Base-by-base conservation (phyloP, 139 green algal genomes). In the Pycnococcus provasolii region DNA sequence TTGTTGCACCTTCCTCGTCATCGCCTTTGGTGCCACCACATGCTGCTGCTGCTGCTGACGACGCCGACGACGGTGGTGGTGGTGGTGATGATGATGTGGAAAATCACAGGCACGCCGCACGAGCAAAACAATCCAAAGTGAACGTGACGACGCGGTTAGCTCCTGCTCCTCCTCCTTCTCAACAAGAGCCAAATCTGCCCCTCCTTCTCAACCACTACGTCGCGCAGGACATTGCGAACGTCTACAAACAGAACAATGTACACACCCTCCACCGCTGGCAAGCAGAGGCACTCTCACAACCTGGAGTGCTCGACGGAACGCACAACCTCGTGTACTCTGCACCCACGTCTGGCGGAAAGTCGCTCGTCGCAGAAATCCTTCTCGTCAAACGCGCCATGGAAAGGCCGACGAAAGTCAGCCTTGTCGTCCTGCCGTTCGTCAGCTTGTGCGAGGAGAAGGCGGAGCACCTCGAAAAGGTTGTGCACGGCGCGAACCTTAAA, bases 261-360 rank as follows among this genome's bases (percentile, higher is more conserved):
- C 26, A 26, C 26, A 26, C 26, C 26, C 40, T 63, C 9, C 57
- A 75, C 47, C 40, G 37, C 8, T 76, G 70, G 73, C 72, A 84
- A 67, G 71, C 72, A 26, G 64, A 80, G 37, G 75, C 63, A 39
- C 47, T 85, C 44, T 55, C 69, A 6, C 42, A 62, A 60, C 67
- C 66, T 5, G 80, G 78, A 9, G 87, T 95, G 46, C 75, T 93
- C 52, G 62, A 64, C 66, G n/a, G 37, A 8, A 81, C 80, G 0
- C 44, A 76, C 64, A 94, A 88, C 75, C 73, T 94, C 45, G 84
- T 94, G 54, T 94, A 90, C 81, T 85, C 77, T 59, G 87, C 87
- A 7, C 87, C 87, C 43, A 94, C 87, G 47, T 87, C 77, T 48
- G 84, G 86, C 6, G 89, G 89, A 42, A 95, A 95, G 79, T 84